Evolutionary conservation across 164 flowering plant genomes (phyloP).

Genomic region (Vitis rupestris): DNA sequence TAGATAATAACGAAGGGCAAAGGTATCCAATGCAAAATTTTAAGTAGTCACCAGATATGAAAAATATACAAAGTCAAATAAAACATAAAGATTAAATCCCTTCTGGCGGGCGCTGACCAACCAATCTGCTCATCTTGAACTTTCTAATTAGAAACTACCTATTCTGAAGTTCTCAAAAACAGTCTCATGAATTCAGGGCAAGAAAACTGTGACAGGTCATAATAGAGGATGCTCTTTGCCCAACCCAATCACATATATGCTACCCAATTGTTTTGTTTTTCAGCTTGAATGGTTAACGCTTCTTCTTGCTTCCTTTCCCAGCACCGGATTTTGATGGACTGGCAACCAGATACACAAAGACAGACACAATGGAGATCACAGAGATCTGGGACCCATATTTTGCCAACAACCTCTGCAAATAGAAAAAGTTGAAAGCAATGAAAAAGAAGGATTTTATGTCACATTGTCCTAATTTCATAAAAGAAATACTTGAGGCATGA

Average conservation of each 20-base stretch:
- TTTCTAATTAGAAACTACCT: background rate
- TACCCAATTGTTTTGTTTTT: background rate
- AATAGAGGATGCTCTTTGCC: background rate
- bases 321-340: conserved; percentile 75
- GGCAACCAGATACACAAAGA: conserved; percentile 64
- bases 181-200: background rate
- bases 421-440: background rate
- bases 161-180: background rate
- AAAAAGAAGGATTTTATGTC: background rate
- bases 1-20: too few relatives aligned
- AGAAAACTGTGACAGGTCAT: background rate
- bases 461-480: background rate
- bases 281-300: conserved; percentile 34
- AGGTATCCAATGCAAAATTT: background rate
- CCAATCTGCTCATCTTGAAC: background rate
- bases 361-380: conserved; percentile 56
- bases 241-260: background rate
- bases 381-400: conserved; percentile 80
- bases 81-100: too few relatives aligned
- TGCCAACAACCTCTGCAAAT: conserved; percentile 76
- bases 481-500: background rate
- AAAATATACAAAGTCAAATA: too few relatives aligned
- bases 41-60: background rate
- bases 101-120: background rate
- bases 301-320: conserved; percentile 79